Percentiles rank a stretch among this genome's conserved stretches.
Evolutionary conservation across 2,329 filamentous ascomycete species (phyloP).

Genomic region (Calonectria naviculata): DNA sequence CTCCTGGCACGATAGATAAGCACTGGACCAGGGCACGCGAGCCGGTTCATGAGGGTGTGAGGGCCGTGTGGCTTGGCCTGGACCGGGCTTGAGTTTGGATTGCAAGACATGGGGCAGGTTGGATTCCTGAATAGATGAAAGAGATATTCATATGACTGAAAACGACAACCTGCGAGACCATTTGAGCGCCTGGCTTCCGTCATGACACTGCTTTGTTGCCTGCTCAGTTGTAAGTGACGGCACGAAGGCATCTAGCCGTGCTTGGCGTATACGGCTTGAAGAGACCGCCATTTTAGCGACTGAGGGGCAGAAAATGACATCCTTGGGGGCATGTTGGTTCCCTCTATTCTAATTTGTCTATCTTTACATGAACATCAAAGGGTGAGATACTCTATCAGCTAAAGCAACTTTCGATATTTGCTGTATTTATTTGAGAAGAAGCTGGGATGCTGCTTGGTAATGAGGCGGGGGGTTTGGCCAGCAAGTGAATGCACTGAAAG

Average conservation of each 20-base stretch:
- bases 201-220: background rate
- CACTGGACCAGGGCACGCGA: slow-evolving; percentile 31
- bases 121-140: background rate
- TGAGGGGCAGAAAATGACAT: background rate
- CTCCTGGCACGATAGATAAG: slow-evolving; percentile 36
- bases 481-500: background rate
- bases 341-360: background rate
- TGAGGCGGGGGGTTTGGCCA: background rate
- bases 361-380: background rate
- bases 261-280: background rate
- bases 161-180: background rate
- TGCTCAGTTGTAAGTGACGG: background rate
- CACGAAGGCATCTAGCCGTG: background rate
- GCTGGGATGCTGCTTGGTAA: background rate
- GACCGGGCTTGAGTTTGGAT: background rate
- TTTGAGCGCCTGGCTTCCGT: background rate
- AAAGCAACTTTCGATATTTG: background rate
- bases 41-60: slow-evolving; percentile 10
- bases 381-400: background rate
- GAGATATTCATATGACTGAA: background rate
- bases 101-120: background rate
- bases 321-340: background rate
- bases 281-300: slow-evolving; percentile 2
- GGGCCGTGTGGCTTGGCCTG: background rate
- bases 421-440: background rate